These are phyloP conservation scores for Acacia confusa DNA, from an alignment of 306 rosid species.

Conservation along the genomic window DNA sequence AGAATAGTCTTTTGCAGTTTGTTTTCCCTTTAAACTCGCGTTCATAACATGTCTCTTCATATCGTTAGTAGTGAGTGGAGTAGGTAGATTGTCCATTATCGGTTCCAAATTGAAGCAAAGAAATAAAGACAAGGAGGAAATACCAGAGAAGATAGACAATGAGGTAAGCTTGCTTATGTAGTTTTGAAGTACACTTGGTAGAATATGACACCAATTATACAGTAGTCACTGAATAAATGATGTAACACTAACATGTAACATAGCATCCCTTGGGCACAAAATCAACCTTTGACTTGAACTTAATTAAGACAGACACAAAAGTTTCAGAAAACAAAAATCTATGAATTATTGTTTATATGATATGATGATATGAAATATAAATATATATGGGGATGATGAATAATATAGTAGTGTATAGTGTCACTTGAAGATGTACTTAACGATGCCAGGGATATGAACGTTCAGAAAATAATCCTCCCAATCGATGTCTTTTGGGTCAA, in stretches of 20 bases:
- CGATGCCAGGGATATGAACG: constrained; percentile 67
- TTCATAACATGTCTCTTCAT: too few relatives aligned
- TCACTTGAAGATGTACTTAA: constrained; percentile 69
- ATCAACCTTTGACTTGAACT: constrained; percentile 19
- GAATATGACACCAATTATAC: background rate
- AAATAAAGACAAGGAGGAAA: background rate
- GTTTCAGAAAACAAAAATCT: constrained; percentile 18
- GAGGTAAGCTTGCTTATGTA: background rate
- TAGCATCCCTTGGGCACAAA: background rate
- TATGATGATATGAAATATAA: background rate
- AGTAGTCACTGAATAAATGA: constrained; percentile 19
- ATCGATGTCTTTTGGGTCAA: constrained; percentile 64
- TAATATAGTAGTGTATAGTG: background rate
- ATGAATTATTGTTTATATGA: background rate
- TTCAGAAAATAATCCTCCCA: constrained; percentile 84
- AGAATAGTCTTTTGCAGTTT: too few relatives aligned
- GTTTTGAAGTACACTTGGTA: background rate
- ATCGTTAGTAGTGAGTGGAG: background rate
- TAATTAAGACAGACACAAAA: background rate
- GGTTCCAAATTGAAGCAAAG: background rate
- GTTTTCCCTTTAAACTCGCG: too few relatives aligned
- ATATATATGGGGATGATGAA: background rate
- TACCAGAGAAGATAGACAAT: background rate
- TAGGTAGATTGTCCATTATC: background rate
- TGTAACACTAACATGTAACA: background rate